Base-by-base conservation (phyloP, 1,284 basidiomycete species). In the Laetiporus sulphureus region DNA sequence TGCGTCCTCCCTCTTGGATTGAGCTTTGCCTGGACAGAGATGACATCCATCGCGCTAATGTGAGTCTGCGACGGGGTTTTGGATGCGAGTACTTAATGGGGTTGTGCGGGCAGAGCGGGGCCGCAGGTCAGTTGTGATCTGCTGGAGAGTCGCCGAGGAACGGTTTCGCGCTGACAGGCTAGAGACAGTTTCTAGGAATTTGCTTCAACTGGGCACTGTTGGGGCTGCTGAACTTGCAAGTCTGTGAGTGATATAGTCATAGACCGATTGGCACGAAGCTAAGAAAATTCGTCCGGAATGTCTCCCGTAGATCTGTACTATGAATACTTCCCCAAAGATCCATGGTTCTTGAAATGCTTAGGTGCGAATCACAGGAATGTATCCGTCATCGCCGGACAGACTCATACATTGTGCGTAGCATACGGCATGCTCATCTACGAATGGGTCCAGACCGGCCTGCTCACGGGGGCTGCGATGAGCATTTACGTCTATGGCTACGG, bases 401-500 rank as follows among this genome's bases (percentile, higher is more conserved):
- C 20, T 24, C 12, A 16, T 2, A 32, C 29, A 16, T 11, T 10
- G 8, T 10, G 5, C n/a, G n/a, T n/a, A n/a, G n/a, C n/a, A n/a
- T 55, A 49, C 25, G 42, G 40, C 6, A 24, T 49, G 13, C 45
- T 44, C 31, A 35, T 45, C 5, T 38, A 34, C 19, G 51, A 53
- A 13, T 45, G 41, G 34, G 27, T 45, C 3, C 51, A 53, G 32
- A 51, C 48, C 5, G 33, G 32, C 6, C 39, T 55, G 13, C 21
- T 48, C 36, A 53, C 51, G 5, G 36, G 37, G 4, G 37, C 33
- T 11, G 42, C 45, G 4, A 51, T 53, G 40, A 18, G 50, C 6
- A 40, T 37, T 27, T 46, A 47, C 34, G 47, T 54, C 2, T 47
- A 50, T 37, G 20, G 39, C 5, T 56, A 41, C 25, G 54, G 54